These are phyloP conservation scores for Pyronema omphalodes DNA, from an alignment of 495 filamentous ascomycete genomes.

Conservation along the genomic window DNA sequence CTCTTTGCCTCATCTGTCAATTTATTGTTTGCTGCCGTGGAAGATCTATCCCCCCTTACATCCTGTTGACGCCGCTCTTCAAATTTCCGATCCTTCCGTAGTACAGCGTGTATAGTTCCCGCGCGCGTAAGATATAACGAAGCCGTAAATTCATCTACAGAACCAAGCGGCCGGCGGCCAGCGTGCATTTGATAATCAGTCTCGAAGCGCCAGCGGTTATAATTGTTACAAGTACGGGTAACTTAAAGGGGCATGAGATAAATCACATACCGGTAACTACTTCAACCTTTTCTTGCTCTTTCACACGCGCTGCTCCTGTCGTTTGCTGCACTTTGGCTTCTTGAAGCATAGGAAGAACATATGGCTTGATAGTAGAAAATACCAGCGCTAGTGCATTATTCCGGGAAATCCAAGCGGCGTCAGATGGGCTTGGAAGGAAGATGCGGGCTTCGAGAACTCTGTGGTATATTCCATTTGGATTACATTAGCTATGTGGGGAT, in stretches of 20 bases:
- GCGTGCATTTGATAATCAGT: too few species aligned
- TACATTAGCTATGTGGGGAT: background rate
- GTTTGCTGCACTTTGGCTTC: constrained; percentile 53
- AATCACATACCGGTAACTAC: constrained; percentile 49
- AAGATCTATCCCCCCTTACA: background rate
- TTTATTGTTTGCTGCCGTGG: background rate
- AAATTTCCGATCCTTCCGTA: constrained; percentile 24
- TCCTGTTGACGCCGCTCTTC: background rate
- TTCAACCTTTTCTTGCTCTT: constrained; percentile 71
- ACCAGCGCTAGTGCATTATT: constrained; percentile 60
- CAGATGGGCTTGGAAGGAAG: constrained; percentile 77
- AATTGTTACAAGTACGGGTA: too few species aligned
- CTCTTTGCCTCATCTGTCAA: constrained; percentile 5
- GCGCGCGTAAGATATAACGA: constrained; percentile 82
- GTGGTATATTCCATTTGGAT: constrained; percentile 46
- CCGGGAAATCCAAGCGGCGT: constrained; percentile 62
- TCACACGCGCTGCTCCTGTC: constrained; percentile 28
- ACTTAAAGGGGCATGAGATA: background rate
- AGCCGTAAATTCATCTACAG: constrained; percentile 80
- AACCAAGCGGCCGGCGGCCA: constrained; percentile 8
- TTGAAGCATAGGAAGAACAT: constrained; percentile 72
- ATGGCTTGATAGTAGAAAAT: constrained; percentile 61
- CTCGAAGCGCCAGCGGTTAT: too few species aligned
- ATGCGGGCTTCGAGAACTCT: constrained; percentile 89
- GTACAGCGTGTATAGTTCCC: constrained; percentile 67